These are phyloP conservation scores for Phanerodontia chrysosporium DNA, from an alignment of 768 basidiomycete genomes.

Conservation along the genomic window DNA sequence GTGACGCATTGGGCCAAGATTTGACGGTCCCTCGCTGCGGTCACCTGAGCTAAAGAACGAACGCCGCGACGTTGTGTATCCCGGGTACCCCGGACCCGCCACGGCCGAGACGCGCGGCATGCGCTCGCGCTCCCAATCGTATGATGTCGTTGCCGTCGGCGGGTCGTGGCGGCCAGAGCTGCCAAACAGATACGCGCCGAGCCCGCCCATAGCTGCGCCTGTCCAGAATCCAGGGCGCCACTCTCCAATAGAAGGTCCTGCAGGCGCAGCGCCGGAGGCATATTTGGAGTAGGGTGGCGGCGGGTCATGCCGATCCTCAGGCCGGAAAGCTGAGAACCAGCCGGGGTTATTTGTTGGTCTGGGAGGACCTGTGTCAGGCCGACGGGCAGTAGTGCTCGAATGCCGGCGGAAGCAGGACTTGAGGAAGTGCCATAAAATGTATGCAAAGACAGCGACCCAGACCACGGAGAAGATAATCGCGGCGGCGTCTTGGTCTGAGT, in stretches of 20 bases:
- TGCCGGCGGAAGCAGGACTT: constrained; percentile 43
- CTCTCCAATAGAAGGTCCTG: constrained; percentile 17
- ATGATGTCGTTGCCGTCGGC: constrained; percentile 28
- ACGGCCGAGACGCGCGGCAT: constrained; percentile 2
- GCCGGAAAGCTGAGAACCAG: constrained; percentile 50
- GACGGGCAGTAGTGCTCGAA: constrained; percentile 26
- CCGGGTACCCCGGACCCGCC: constrained; percentile 3
- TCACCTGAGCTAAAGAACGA: constrained; percentile 34
- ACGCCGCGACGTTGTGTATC: constrained; percentile 1
- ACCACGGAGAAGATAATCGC: constrained; percentile 50
- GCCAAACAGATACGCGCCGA: constrained; percentile 51
- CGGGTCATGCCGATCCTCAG: constrained; percentile 27
- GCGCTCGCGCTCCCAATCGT: constrained; percentile 54
- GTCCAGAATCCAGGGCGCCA: constrained; percentile 84
- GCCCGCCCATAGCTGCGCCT: constrained; percentile 69
- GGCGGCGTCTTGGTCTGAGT: constrained; percentile 30
- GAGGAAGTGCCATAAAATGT: constrained; percentile 57
- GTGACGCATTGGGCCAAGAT: constrained; percentile 64
- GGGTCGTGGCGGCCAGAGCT: constrained; percentile 27
- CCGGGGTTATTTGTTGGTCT: constrained; percentile 31
- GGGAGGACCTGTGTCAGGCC: constrained; percentile 23
- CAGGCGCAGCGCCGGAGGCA: constrained; percentile 23
- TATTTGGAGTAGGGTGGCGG: constrained; percentile 50
- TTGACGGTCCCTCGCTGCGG: constrained; percentile 66
- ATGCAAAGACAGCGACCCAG: constrained; percentile 49